Conservation (phyloP, 2,329 filamentous ascomycete genomes). For the Xenoacremonium recifei region DNA sequence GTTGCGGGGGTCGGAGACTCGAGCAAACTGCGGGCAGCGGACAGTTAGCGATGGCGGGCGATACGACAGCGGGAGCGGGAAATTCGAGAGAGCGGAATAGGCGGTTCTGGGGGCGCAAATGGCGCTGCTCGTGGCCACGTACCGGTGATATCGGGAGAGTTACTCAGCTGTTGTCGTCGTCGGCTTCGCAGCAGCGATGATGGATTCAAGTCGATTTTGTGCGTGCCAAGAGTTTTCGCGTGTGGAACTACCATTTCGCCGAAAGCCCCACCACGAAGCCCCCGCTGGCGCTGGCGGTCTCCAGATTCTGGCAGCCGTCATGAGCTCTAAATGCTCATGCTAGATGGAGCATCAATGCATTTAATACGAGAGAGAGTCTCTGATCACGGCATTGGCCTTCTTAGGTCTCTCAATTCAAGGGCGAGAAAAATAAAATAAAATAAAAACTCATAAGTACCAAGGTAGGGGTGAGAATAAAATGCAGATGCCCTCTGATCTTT, state of each 20-base stretch:
- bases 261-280: conserved; percentile 22
- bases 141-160: conserved; percentile 34
- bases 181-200: conserved; percentile 32
- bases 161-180: conserved; percentile 37
- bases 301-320: too few species aligned
- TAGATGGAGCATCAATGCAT: too few species aligned
- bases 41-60: conserved; percentile 24
- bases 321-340: too few species aligned
- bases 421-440: too few species aligned
- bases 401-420: too few species aligned
- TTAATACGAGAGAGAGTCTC: too few species aligned
- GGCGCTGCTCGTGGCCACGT: conserved; percentile 24
- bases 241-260: conserved; percentile 39
- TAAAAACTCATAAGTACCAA: too few species aligned
- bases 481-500: too few species aligned
- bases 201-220: conserved; percentile 41
- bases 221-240: conserved; percentile 46
- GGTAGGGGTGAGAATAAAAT: too few species aligned
- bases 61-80: conserved; percentile 14
- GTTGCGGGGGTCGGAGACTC: conserved; percentile 28
- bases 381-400: too few species aligned
- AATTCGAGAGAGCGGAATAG: conserved; percentile 15
- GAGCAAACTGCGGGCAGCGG: conserved; percentile 26
- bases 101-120: conserved; percentile 13
- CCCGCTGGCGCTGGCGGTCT: too few species aligned